phyloP scores from a whole-genome alignment of 208 protist genomes.

The Leishmania major region DNA sequence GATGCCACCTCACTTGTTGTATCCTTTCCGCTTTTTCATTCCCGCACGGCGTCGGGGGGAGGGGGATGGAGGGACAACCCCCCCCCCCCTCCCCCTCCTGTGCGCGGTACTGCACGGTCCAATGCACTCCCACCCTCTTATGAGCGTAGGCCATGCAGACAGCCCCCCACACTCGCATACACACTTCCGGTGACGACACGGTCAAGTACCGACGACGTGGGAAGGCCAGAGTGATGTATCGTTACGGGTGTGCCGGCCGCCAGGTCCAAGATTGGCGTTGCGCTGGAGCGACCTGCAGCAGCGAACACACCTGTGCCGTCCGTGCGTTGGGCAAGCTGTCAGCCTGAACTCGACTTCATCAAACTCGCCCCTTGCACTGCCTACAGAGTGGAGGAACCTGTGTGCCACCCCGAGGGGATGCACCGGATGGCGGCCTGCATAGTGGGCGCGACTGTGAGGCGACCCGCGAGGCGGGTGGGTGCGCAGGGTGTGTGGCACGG shows the following conservation, averaged over 20 bases:
- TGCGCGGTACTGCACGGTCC: no score
- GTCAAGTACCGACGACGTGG: background rate
- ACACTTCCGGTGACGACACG: background rate
- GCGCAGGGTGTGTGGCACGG: background rate
- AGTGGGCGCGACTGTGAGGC: background rate
- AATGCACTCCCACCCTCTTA: background rate
- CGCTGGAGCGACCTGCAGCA: background rate
- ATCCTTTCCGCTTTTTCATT: background rate
- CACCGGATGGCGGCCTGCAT: background rate
- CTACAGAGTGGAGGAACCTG: background rate
- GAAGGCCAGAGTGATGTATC: background rate
- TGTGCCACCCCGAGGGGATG: background rate
- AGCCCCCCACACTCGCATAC: background rate
- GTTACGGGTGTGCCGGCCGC: background rate
- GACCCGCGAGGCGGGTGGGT: background rate
- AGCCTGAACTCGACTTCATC: no score
- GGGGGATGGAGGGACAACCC: no score
- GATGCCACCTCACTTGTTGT: no score
- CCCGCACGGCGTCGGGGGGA: no score
- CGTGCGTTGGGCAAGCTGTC: background rate
- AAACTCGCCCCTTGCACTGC: background rate
- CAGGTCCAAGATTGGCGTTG: background rate
- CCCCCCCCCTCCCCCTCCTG: no score
- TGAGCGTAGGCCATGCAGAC: background rate
- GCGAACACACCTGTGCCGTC: background rate